A percentile compares a stretch with the other conserved stretches of the same genome.
Conservation (phyloP, 176 grass and related monocot genomes). For the Olyra latifolia region DNA sequence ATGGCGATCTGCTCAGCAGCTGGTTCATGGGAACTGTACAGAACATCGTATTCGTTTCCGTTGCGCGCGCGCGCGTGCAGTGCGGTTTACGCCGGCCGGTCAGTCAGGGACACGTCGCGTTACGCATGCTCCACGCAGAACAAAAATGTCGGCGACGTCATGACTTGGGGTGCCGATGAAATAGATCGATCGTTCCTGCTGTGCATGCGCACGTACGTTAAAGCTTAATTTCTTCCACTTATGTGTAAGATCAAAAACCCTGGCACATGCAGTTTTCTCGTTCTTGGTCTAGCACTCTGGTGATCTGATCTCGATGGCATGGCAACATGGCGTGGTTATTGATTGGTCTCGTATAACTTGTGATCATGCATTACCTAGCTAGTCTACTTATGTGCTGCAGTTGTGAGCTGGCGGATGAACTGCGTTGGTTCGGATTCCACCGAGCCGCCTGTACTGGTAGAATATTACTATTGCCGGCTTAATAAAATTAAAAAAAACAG, state of each 20-base stretch:
- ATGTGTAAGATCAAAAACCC: no score
- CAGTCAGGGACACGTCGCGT: neutral
- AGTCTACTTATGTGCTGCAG: neutral
- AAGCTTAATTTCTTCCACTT: neutral
- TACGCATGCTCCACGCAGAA: neutral
- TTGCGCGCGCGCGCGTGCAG: neutral
- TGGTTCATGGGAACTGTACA: neutral
- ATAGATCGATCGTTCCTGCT: neutral
- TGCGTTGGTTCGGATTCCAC: constrained; percentile 16
- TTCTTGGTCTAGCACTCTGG: neutral
- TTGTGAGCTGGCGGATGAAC: neutral
- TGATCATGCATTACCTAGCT: neutral
- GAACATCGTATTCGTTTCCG: neutral
- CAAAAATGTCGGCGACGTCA: neutral
- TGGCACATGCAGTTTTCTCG: neutral
- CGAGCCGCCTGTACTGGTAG: neutral
- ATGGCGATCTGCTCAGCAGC: neutral
- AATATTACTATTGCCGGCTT: constrained; percentile 1
- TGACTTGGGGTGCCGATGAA: no score
- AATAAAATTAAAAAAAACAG: no score
- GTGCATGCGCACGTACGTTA: no score
- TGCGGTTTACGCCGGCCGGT: neutral
- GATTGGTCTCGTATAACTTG: neutral
- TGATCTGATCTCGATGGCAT: neutral
- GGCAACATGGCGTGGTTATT: neutral